Conservation (phyloP, 768 basidiomycete species). For the Termitomyces sp. region DNA sequence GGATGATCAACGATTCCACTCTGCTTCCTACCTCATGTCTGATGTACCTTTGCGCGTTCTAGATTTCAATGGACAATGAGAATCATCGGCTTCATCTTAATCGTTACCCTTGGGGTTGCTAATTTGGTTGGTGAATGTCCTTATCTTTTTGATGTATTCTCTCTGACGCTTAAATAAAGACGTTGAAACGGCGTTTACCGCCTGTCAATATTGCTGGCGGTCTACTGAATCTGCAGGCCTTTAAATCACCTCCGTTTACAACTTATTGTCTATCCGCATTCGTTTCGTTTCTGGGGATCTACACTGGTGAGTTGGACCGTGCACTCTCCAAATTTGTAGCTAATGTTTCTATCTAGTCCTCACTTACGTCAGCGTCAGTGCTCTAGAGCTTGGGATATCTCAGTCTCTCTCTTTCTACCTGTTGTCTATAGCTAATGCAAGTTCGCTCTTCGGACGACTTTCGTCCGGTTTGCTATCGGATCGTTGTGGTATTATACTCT, state of each 20-base stretch:
- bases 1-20: background rate
- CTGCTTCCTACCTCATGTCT: background rate
- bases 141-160: background rate
- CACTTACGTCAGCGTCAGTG: constrained; percentile 61
- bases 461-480: constrained; percentile 50
- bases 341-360: constrained; percentile 41
- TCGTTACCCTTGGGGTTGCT: constrained; percentile 43
- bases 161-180: constrained; percentile 16
- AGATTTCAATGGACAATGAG: constrained; percentile 82
- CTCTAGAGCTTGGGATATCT: constrained; percentile 41
- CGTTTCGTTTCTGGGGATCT: constrained; percentile 60
- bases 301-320: constrained; percentile 40
- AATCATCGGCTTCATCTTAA: constrained; percentile 57
- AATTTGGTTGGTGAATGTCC: constrained; percentile 37
- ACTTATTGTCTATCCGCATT: constrained; percentile 54
- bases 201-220: constrained; percentile 49
- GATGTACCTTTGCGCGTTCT: background rate
- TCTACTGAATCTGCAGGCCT: constrained; percentile 48
- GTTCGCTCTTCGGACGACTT: constrained; percentile 58
- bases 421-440: constrained; percentile 61
- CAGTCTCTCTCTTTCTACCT: constrained; percentile 55
- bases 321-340: constrained; percentile 21
- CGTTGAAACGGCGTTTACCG: constrained; percentile 46
- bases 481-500: constrained; percentile 33
- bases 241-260: constrained; percentile 46